phyloP scores from a whole-genome alignment of 176 grass and related monocot species.

The Otatea glauca region DNA sequence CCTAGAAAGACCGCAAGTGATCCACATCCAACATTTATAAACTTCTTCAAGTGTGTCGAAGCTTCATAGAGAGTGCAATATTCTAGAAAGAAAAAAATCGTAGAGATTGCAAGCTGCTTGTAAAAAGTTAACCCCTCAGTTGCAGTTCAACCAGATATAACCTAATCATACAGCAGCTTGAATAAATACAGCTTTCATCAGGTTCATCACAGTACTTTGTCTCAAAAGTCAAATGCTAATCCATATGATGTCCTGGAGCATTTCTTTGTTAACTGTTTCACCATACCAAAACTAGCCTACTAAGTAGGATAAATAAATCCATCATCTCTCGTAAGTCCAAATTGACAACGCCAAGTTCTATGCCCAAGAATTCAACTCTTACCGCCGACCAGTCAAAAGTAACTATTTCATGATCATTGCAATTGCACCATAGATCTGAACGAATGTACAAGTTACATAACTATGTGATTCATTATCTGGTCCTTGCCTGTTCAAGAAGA shows the following conservation, averaged over 20 bases:
- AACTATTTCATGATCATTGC: not conserved
- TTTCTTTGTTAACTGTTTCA: not conserved
- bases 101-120: not conserved
- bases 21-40: slow-evolving; percentile 20
- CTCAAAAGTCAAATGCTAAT: not conserved
- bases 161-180: not conserved
- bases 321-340: too few species aligned
- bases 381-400: not conserved
- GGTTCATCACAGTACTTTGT: not conserved
- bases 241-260: not conserved
- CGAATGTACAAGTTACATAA: slow-evolving; percentile 16
- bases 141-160: not conserved
- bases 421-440: slow-evolving; percentile 20
- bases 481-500: slow-evolving; percentile 5
- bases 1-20: not conserved
- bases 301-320: too few species aligned
- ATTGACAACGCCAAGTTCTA: not conserved
- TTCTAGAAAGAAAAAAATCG: not conserved
- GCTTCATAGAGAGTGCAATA: slow-evolving; percentile 1
- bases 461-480: not conserved
- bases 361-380: not conserved
- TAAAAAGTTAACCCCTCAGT: not conserved
- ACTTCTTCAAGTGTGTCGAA: not conserved
- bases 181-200: too few species aligned
- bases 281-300: not conserved